Conservation (phyloP, 768 basidiomycete species). For the Leccinum broughii region DNA sequence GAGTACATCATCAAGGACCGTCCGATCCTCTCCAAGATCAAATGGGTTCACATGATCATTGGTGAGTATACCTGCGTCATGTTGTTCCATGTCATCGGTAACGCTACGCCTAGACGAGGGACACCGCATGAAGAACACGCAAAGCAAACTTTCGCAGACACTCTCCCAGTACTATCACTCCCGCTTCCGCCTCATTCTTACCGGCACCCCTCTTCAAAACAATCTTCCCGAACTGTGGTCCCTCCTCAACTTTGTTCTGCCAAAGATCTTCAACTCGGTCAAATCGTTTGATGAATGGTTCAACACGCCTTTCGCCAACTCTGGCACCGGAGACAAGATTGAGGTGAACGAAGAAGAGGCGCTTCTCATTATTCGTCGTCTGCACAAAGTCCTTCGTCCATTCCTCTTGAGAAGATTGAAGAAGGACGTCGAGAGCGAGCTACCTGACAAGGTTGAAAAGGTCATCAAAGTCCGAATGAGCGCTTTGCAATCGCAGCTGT, state of each 20-base stretch:
- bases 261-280: constrained; percentile 97
- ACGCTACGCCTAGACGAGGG: constrained; percentile 68
- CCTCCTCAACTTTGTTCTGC: constrained; percentile 90
- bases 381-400: constrained; percentile 94
- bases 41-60: constrained; percentile 98
- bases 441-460: constrained; percentile 98
- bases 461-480: constrained; percentile 97
- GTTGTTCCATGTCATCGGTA: constrained; percentile 1
- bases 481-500: constrained; percentile 86
- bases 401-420: constrained; percentile 92
- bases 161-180: constrained; percentile 92
- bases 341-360: constrained; percentile 99
- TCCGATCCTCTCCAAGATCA: constrained; percentile 84
- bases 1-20: constrained; percentile 98
- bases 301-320: constrained; percentile 98
- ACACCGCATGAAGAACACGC: constrained; percentile 97
- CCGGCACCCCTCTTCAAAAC: constrained; percentile 95
- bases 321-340: constrained; percentile 97
- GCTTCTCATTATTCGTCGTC: constrained; percentile 91
- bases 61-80: constrained; percentile 43
- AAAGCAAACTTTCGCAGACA: constrained; percentile 85
- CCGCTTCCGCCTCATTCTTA: constrained; percentile 89
- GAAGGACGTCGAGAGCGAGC: constrained; percentile 94
- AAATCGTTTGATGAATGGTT: constrained; percentile 99
- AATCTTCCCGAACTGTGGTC: constrained; percentile 97